Conservation (phyloP, 306 rosid species). For the Begonia fuchsioides region DNA sequence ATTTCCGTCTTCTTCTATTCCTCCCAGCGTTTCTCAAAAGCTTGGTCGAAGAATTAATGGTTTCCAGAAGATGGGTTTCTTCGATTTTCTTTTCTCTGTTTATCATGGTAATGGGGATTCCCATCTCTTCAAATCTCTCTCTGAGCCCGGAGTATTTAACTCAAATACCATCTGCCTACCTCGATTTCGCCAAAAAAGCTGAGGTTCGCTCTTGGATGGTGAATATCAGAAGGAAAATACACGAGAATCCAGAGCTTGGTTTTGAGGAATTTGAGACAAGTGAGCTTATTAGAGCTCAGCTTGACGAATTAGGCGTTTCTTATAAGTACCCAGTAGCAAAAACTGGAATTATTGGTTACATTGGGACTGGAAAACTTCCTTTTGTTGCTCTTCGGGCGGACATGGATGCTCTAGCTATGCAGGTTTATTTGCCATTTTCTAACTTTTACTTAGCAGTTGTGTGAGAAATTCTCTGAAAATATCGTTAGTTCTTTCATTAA, state of each 20-base stretch:
- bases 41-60: background rate
- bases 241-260: slow-evolving; percentile 71
- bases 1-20: too few relatives aligned
- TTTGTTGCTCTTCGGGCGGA: slow-evolving; percentile 84
- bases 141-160: background rate
- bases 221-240: slow-evolving; percentile 51
- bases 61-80: background rate
- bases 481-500: too few relatives aligned
- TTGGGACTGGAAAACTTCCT: slow-evolving; percentile 59
- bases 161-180: slow-evolving; percentile 20
- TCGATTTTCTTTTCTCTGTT: background rate
- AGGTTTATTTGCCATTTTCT: slow-evolving; percentile 23
- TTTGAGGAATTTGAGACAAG: slow-evolving; percentile 78
- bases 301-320: slow-evolving; percentile 37
- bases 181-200: slow-evolving; percentile 28
- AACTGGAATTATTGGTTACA: slow-evolving; percentile 59
- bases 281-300: slow-evolving; percentile 47
- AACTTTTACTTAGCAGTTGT: too few relatives aligned
- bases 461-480: too few relatives aligned
- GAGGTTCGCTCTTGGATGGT: slow-evolving; percentile 50
- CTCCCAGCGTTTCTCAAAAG: too few relatives aligned
- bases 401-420: slow-evolving; percentile 78
- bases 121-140: background rate
- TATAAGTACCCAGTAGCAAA: slow-evolving; percentile 53
- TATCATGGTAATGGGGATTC: background rate